phyloP scores from a whole-genome alignment of 805 yeast genomes.

The Blastobotrys peoriensis region DNA sequence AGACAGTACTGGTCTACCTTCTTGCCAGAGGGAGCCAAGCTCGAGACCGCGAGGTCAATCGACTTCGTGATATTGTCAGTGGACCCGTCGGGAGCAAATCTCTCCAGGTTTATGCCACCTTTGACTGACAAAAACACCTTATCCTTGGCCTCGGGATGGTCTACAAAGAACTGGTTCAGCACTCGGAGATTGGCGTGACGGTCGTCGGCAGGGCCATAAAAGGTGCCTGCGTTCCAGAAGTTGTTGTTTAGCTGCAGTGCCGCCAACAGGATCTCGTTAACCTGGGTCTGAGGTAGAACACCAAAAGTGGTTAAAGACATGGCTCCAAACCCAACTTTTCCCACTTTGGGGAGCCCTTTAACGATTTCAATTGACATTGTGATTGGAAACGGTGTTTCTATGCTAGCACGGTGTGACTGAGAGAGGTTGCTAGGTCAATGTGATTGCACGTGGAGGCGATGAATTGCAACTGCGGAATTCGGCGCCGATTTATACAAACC shows the following conservation, averaged over 20 bases:
- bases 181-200: constrained; percentile 46
- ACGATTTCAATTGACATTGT: background rate
- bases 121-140: constrained; percentile 61
- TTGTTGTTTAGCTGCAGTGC: constrained; percentile 16
- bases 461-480: too few species aligned
- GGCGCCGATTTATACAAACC: too few species aligned
- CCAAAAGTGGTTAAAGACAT: background rate
- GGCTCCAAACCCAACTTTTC: background rate
- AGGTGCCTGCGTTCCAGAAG: constrained; percentile 70
- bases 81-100: constrained; percentile 44
- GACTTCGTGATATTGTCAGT: constrained; percentile 42
- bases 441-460: too few species aligned
- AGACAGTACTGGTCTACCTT: constrained; percentile 54
- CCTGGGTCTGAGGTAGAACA: background rate
- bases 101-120: constrained; percentile 46
- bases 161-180: constrained; percentile 51
- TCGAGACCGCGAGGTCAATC: constrained; percentile 37
- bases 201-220: constrained; percentile 54
- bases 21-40: constrained; percentile 19
- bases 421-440: too few species aligned
- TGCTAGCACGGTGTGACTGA: too few species aligned
- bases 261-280: background rate
- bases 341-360: background rate
- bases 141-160: constrained; percentile 49
- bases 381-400: too few species aligned